phyloP scores from a whole-genome alignment of 768 basidiomycete species.

The Leccinum broughii region DNA sequence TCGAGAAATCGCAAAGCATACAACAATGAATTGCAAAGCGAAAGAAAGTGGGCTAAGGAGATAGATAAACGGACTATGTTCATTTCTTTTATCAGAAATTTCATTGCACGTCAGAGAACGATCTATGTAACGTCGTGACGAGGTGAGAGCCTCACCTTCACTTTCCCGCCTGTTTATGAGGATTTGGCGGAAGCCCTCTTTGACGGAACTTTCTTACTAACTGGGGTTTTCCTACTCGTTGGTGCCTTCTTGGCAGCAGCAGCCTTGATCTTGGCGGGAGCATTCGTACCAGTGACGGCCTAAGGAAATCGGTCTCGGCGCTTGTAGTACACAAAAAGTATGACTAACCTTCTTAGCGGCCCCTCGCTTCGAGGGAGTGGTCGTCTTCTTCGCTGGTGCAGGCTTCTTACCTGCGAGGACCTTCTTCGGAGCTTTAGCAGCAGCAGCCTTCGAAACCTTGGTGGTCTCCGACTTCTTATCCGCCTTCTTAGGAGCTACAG shows the following conservation, averaged over 20 bases:
- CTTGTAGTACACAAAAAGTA: background rate
- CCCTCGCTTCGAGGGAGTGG: constrained; percentile 47
- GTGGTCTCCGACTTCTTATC: constrained; percentile 36
- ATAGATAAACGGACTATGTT: background rate
- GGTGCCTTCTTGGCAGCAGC: constrained; percentile 37
- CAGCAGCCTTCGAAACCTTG: constrained; percentile 30
- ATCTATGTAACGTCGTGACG: background rate
- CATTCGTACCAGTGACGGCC: constrained; percentile 52
- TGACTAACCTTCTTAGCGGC: constrained; percentile 61
- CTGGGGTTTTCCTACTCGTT: constrained; percentile 29
- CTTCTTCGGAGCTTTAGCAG: constrained; percentile 33
- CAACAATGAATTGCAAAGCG: constrained; percentile 19
- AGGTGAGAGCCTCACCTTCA: constrained; percentile 5
- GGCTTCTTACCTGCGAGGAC: constrained; percentile 34
- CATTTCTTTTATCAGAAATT: background rate
- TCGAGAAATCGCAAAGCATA: constrained; percentile 32
- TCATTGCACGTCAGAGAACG: constrained; percentile 1
- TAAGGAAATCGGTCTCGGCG: constrained; percentile 25
- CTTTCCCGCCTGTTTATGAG: constrained; percentile 14
- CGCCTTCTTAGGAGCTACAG: constrained; percentile 45
- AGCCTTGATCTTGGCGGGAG: constrained; percentile 36
- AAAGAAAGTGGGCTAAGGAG: constrained; percentile 12
- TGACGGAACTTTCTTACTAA: constrained; percentile 25
- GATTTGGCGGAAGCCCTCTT: constrained; percentile 21
- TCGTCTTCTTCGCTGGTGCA: constrained; percentile 41